Conservation (phyloP, 2,329 filamentous ascomycete species). For the Dactylellina drechsleri region DNA sequence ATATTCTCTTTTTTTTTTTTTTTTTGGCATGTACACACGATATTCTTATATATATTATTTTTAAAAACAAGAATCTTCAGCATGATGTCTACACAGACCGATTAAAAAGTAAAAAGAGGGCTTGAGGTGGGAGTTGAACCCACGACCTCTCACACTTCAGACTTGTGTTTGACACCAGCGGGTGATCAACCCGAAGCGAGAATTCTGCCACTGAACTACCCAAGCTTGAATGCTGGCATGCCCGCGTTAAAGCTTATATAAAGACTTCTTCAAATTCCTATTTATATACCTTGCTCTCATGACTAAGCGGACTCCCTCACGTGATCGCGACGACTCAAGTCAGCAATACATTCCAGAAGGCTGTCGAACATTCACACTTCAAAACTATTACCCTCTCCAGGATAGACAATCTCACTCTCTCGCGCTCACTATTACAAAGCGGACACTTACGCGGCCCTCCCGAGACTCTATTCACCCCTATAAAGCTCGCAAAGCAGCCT, state of each 20-base stretch:
- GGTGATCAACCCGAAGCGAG: conserved; percentile 43
- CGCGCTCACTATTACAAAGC: conserved; percentile 38
- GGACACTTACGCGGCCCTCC: conserved; percentile 46
- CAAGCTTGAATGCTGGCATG: conserved; percentile 18
- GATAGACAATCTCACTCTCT: background rate
- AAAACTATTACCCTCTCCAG: background rate
- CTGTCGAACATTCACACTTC: conserved; percentile 41
- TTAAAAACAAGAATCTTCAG: too few species aligned
- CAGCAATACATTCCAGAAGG: conserved; percentile 38
- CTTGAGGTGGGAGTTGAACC: conserved; percentile 41
- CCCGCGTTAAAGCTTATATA: background rate
- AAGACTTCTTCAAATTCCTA: too few species aligned
- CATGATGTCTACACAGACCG: background rate
- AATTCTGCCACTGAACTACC: conserved; percentile 53
- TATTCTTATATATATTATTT: too few species aligned
- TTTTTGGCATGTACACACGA: too few species aligned
- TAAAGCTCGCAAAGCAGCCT: conserved; percentile 10
- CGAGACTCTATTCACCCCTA: background rate
- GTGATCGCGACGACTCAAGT: background rate
- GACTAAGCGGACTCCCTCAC: background rate
- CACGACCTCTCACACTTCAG: conserved; percentile 48
- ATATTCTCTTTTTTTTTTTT: too few species aligned
- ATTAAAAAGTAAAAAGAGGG: conserved; percentile 29
- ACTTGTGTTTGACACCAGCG: conserved; percentile 12
- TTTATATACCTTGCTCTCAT: background rate